phyloP scores from a whole-genome alignment of 2,329 filamentous ascomycete genomes.

The Monosporascus sp. region DNA sequence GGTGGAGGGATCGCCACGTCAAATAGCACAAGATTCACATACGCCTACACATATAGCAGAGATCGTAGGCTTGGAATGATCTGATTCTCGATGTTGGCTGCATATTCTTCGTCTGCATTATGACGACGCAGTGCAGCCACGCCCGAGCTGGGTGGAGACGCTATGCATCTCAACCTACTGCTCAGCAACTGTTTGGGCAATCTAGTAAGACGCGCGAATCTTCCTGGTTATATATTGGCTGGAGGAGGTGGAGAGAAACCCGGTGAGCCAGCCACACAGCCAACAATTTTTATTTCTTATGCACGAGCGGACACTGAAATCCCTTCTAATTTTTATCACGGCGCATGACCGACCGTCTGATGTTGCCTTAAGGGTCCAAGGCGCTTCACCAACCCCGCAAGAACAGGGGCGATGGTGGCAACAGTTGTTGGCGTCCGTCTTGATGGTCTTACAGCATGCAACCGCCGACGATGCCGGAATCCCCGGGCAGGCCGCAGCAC shows the following conservation, averaged over 20 bases:
- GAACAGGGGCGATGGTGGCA: slow-evolving; percentile 4
- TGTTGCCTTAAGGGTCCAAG: no score
- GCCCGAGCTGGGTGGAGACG: neutral
- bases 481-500: no score
- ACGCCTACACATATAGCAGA: neutral
- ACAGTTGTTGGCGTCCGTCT: no score
- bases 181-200: neutral
- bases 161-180: no score
- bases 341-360: neutral
- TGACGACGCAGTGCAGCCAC: slow-evolving; percentile 12
- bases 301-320: neutral
- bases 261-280: neutral
- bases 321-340: neutral
- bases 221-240: neutral
- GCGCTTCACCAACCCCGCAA: neutral
- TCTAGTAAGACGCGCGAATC: neutral
- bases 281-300: no score
- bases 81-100: neutral
- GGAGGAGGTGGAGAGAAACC: neutral
- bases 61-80: neutral
- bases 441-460: no score
- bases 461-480: no score
- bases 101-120: slow-evolving; percentile 6
- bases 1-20: neutral
- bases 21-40: neutral